A percentile compares a stretch with the other conserved stretches of the same genome.
These are phyloP conservation scores for Ganoderma leucocontextum DNA, from an alignment of 1,284 basidiomycete species.

Conservation along the genomic window DNA sequence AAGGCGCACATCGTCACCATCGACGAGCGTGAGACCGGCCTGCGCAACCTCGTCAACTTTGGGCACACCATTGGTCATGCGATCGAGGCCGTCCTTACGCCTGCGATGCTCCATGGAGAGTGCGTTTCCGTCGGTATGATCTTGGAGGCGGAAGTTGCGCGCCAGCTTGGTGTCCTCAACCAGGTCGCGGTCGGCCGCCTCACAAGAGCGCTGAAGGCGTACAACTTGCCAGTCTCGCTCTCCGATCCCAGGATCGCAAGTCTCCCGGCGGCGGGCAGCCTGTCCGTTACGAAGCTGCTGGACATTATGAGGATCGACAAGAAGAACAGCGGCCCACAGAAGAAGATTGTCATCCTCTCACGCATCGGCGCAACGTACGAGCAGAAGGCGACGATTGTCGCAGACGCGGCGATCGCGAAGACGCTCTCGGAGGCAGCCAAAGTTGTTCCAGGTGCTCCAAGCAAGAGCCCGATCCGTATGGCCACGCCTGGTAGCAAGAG, in stretches of 20 bases:
- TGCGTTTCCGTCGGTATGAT: slow-evolving; percentile 95
- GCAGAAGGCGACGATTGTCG: slow-evolving; percentile 88
- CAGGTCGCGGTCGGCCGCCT: slow-evolving; percentile 92
- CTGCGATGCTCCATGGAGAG: slow-evolving; percentile 92
- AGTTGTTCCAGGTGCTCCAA: slow-evolving; percentile 74
- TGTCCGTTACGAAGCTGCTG: slow-evolving; percentile 86
- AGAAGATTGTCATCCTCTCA: slow-evolving; percentile 94
- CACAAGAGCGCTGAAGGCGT: slow-evolving; percentile 83
- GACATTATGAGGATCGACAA: slow-evolving; percentile 98
- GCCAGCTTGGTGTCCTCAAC: slow-evolving; percentile 85
- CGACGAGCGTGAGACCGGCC: slow-evolving; percentile 93
- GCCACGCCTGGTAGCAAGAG: slow-evolving; percentile 96
- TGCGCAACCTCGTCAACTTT: slow-evolving; percentile 97
- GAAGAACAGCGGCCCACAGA: slow-evolving; percentile 92
- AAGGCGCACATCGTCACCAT: slow-evolving; percentile 96
- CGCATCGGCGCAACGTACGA: slow-evolving; percentile 94
- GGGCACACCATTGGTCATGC: slow-evolving; percentile 97
- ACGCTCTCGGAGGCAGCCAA: slow-evolving; percentile 82
- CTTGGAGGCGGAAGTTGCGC: slow-evolving; percentile 90
- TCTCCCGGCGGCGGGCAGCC: slow-evolving; percentile 73
- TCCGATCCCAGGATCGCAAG: slow-evolving; percentile 78
- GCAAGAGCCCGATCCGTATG: slow-evolving; percentile 80
- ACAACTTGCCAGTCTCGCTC: slow-evolving; percentile 86
- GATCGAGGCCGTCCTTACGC: slow-evolving; percentile 93
- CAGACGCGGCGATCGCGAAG: slow-evolving; percentile 82